Conservation (phyloP, 441 rosid genomes). For the Croton setiger region DNA sequence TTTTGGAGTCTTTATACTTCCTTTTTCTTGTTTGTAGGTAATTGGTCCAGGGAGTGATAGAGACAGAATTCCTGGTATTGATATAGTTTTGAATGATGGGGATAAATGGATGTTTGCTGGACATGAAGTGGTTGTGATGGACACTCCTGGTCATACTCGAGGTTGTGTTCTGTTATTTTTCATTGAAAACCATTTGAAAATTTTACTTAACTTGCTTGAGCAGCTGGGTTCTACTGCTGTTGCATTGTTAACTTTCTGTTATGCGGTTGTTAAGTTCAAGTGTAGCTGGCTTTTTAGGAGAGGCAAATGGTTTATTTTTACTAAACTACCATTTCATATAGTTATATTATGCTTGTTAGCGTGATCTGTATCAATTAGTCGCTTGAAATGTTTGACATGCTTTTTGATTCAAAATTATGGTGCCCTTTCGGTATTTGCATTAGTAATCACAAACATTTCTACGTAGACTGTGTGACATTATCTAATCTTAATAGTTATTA, state of each 20-base stretch:
- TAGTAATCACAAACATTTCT: neutral
- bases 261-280: neutral
- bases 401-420: neutral
- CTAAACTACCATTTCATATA: neutral
- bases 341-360: neutral
- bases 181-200: conserved; percentile 4
- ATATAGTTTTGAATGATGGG: conserved; percentile 76
- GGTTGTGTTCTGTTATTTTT: conserved; percentile 42
- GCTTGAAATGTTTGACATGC: neutral
- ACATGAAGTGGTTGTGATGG: conserved; percentile 79
- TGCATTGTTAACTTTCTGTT: neutral
- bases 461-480: neutral
- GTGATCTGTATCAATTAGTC: too few relatives aligned
- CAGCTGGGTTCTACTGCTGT: neutral
- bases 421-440: neutral
- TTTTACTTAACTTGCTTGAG: neutral
- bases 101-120: conserved; percentile 99
- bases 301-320: conserved; percentile 1
- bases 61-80: conserved; percentile 90
- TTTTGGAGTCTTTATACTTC: conserved; percentile 9
- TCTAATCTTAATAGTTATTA: neutral
- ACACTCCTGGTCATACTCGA: conserved; percentile 94
- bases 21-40: conserved; percentile 48
- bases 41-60: conserved; percentile 80
- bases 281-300: neutral